Evolutionary conservation across 1,284 basidiomycete genomes (phyloP), one percentile per base, ranked within the genome.

Genomic region (Vanrija sp.): DNA sequence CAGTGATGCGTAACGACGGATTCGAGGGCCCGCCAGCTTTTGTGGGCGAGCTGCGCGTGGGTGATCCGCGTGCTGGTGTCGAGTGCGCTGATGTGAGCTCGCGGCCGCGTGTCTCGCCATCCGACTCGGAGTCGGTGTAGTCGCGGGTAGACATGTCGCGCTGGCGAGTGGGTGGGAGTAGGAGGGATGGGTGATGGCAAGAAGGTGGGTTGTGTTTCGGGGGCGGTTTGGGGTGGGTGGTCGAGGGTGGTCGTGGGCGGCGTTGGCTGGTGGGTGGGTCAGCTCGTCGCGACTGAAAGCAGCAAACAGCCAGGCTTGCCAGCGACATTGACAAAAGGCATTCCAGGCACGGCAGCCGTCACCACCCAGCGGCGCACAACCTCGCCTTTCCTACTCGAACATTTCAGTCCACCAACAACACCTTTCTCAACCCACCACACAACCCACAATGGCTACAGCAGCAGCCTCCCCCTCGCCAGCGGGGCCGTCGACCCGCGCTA

Each of bases 121-220:
- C 63, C 5, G 47, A 49, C 48, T 67, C 66, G 18, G 61, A 62
- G 45, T 68, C 66, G n/a, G 68, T 67, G 47, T 63, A 63, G 47
- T 63, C 61, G 37, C 53, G 57, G 8, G 58, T 25, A n/a, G 60
- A 54, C 52, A 53, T 57, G 35, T 45, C 45, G n/a, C n/a, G n/a
- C n/a, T n/a, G n/a, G n/a, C n/a, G n/a, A n/a, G n/a, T n/a, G n/a
- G n/a, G n/a, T n/a, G n/a, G n/a, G n/a, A n/a, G n/a, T n/a, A n/a
- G n/a, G n/a, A n/a, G n/a, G 51, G 24, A 22, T 20, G 22, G n/a
- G 38, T 14, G 35, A 19, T 7, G 36, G 35, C 16, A 22, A 22
- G 43, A 24, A n/a, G 6, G 35, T 44, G 54, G 42, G 14, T 36
- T 37, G 20, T 20, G 47, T 20, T n/a, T n/a, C n/a, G n/a, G 35